Base-by-base conservation (phyloP, 2,329 filamentous ascomycete species). In the Cercospora nicotianae region DNA sequence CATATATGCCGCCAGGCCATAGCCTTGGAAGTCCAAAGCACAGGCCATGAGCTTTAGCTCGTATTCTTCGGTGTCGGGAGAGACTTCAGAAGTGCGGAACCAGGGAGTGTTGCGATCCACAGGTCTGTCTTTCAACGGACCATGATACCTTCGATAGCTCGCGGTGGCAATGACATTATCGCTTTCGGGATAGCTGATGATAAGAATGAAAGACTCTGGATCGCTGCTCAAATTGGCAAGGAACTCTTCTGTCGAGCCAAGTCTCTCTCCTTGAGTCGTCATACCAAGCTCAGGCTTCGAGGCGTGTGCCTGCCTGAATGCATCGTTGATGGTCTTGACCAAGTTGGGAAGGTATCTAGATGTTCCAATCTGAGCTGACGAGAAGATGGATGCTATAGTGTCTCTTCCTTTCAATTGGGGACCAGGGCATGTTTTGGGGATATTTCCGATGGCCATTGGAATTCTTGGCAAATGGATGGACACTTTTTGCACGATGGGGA, bases 21-120 rank as follows among this genome's bases (percentile, higher is more conserved):
- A 36, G 3, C 70, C 67, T 60, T 72, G 70, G 3, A 20, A 28
- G 3, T 39, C 18, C 9, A 67, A 55, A 39, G 64, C 18, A 3
- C 65, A 66, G 7, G 63, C 66, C 67, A 70, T 69, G 10, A 72
- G 20, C 39, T 69, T 70, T n/a, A 70, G 23, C 18, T 70, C 68
- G 65, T 64, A 72, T 55, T 72, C 70, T 30, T 67, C 69, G 10
- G 42, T 62, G 9, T 62, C 70, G 7, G 60, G n/a, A 30, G 65
- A 65, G 5, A 67, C 60, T 5, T 59, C 36, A 3, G 55, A 20
- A 12, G 31, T 66, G 7, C 70, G 57, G 5, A 65, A 7, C 70
- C 70, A 72, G 16, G 58, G 55, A 16, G 51, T 39, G 20, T 65
- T 60, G 5, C 31, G 18, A 33, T 42, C 61, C 2, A 45, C n/a